Percentiles rank a stretch among this genome's conserved stretches.
phyloP scores from a whole-genome alignment of 768 basidiomycete genomes.

The Pulveroboletus sp. region DNA sequence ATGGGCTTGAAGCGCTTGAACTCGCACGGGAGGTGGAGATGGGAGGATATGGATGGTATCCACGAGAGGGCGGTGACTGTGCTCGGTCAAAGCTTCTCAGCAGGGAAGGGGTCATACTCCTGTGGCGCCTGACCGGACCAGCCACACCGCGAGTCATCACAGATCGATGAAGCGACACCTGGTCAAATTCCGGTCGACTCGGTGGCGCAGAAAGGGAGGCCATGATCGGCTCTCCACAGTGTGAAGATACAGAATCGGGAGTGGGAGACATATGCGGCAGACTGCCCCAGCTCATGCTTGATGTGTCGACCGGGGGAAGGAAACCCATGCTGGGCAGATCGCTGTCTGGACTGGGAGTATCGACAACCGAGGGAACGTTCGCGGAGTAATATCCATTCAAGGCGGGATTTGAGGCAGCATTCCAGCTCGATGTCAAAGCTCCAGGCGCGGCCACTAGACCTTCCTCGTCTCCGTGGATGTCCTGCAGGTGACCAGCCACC shows the following conservation, averaged over 20 bases:
- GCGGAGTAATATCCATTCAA: conserved; percentile 24
- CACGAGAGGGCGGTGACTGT: conserved; percentile 43
- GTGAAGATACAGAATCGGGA: conserved; percentile 21
- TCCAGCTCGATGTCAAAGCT: conserved; percentile 16
- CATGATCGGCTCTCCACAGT: conserved; percentile 46
- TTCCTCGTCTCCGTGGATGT: conserved; percentile 56
- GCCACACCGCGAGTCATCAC: conserved; percentile 31
- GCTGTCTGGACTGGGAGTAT: conserved; percentile 17
- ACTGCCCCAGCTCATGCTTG: conserved; percentile 24
- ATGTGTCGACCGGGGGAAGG: conserved; percentile 20
- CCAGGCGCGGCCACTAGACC: conserved; percentile 41
- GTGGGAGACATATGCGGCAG: conserved; percentile 14
- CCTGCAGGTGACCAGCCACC: conserved; percentile 51
- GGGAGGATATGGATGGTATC: conserved; percentile 55
- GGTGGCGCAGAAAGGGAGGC: conserved; percentile 54
- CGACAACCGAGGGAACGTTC: conserved; percentile 9
- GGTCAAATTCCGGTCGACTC: conserved; percentile 64
- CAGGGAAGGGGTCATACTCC: conserved; percentile 73
- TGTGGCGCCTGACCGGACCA: conserved; percentile 66
- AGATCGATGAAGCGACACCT: conserved; percentile 26
- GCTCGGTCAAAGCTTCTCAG: conserved; percentile 49
- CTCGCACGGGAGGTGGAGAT: conserved; percentile 27
- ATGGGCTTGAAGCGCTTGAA: conserved; percentile 30
- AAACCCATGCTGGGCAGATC: conserved; percentile 20
- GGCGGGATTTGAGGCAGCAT: conserved; percentile 14